A percentile compares a stretch with the other conserved stretches of the same genome.
Conservation (phyloP, 257 asterid genomes). For the Cordia subcordata region DNA sequence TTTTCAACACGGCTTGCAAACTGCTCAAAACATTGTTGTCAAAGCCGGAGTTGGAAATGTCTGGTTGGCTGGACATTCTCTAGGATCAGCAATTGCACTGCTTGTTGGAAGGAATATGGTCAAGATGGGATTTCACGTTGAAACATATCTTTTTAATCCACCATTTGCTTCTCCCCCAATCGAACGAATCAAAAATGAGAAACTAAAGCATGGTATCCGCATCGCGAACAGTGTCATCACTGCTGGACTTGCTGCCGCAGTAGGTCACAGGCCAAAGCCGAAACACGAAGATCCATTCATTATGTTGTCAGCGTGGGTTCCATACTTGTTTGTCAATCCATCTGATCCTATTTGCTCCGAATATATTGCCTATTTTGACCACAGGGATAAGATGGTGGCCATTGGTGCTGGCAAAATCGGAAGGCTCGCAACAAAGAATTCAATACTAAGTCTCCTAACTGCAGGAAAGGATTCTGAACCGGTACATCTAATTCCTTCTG, state of each 20-base stretch:
- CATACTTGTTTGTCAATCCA: constrained; percentile 58
- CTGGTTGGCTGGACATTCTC: constrained; percentile 78
- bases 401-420: constrained; percentile 53
- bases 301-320: constrained; percentile 56
- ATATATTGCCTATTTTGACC: constrained; percentile 57
- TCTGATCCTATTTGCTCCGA: constrained; percentile 60
- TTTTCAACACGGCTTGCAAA: constrained; percentile 31
- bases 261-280: constrained; percentile 12
- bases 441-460: constrained; percentile 44
- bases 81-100: constrained; percentile 65
- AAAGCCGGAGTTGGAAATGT: constrained; percentile 27
- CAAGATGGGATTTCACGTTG: constrained; percentile 31
- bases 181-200: constrained; percentile 39
- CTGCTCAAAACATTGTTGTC: constrained; percentile 13
- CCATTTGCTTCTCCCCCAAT: constrained; percentile 67
- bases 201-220: constrained; percentile 47
- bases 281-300: constrained; percentile 24
- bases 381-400: constrained; percentile 54
- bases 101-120: constrained; percentile 50
- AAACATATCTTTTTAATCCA: constrained; percentile 68
- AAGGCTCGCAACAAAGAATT: constrained; percentile 53
- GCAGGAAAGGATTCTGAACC: constrained; percentile 49
- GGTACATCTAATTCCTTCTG: constrained; percentile 65
- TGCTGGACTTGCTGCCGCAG: constrained; percentile 53
- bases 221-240: constrained; percentile 45